These are phyloP conservation scores for Alternaria sp. DNA, from an alignment of 2,329 filamentous ascomycete genomes.

Conservation along the genomic window DNA sequence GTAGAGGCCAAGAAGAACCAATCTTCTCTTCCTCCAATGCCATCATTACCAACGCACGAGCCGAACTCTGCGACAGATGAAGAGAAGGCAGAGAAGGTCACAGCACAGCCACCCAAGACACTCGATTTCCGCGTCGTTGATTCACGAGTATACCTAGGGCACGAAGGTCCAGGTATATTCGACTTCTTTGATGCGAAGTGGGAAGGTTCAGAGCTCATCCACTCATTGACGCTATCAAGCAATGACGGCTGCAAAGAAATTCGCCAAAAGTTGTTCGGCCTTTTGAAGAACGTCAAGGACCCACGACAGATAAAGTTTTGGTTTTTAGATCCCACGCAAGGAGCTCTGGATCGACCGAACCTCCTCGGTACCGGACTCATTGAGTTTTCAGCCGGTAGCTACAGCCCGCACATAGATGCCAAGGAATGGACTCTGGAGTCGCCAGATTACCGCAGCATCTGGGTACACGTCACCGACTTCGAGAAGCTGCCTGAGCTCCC, in stretches of 20 bases:
- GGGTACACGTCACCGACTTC: slow-evolving; percentile 43
- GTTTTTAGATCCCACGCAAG: slow-evolving; percentile 44
- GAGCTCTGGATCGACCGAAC: slow-evolving; percentile 37
- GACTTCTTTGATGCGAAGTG: slow-evolving; percentile 42
- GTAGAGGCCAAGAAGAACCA: slow-evolving; percentile 32
- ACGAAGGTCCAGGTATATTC: slow-evolving; percentile 48
- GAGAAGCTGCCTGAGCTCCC: slow-evolving; percentile 40
- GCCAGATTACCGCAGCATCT: slow-evolving; percentile 35
- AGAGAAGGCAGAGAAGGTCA: slow-evolving; percentile 1
- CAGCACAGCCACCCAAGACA: slow-evolving; percentile 10
- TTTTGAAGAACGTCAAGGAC: slow-evolving; percentile 41
- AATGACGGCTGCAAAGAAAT: slow-evolving; percentile 38
- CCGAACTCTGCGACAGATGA: slow-evolving; percentile 4
- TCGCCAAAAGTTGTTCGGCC: slow-evolving; percentile 35
- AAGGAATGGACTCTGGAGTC: slow-evolving; percentile 38
- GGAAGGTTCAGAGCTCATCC: slow-evolving; percentile 21
- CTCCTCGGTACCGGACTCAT: slow-evolving; percentile 41
- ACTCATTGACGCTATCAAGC: slow-evolving; percentile 30
- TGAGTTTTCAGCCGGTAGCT: slow-evolving; percentile 40
- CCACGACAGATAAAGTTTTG: slow-evolving; percentile 50
- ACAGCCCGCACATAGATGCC: slow-evolving; percentile 31
- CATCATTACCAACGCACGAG: slow-evolving; percentile 13
- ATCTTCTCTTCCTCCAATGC: slow-evolving; percentile 17
- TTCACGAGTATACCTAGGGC: slow-evolving; percentile 41
- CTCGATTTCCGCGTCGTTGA: slow-evolving; percentile 43